Evolutionary conservation across 257 asterid species (phyloP).

Genomic region (Pogostemon cablin): DNA sequence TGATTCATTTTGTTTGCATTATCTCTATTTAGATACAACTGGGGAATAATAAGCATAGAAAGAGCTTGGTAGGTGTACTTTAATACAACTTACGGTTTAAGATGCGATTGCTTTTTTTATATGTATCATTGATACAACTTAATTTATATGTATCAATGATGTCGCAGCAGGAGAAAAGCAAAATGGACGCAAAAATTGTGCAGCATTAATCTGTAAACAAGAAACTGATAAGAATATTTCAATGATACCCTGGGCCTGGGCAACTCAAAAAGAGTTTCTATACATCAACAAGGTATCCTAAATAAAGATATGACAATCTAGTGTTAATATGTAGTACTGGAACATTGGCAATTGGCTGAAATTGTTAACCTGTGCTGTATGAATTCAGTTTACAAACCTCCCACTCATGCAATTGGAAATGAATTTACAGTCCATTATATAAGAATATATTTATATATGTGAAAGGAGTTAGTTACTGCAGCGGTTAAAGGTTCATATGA

Average conservation of each 20-base stretch:
- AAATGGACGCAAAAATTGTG: slow-evolving; percentile 82
- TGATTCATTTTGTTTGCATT: too few species aligned
- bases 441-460: slow-evolving; percentile 10
- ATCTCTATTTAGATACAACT: too few species aligned
- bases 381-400: slow-evolving; percentile 20
- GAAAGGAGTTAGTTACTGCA: slow-evolving; percentile 9
- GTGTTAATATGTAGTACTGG: slow-evolving; percentile 1
- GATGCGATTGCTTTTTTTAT: too few species aligned
- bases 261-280: slow-evolving; percentile 17
- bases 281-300: slow-evolving; percentile 1
- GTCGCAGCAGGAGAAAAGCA: slow-evolving; percentile 84
- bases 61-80: too few species aligned
- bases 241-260: slow-evolving; percentile 15
- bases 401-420: slow-evolving; percentile 2
- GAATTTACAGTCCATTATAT: slow-evolving; percentile 9
- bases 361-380: slow-evolving; percentile 11
- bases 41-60: too few species aligned
- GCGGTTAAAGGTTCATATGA: slow-evolving; percentile 3
- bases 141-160: slow-evolving; percentile 65
- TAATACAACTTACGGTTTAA: too few species aligned
- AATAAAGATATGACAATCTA: slow-evolving; percentile 25
- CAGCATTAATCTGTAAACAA: slow-evolving; percentile 70
- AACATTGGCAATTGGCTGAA: neutral
- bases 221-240: slow-evolving; percentile 30
- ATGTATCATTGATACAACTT: too few species aligned